Base-by-base conservation (phyloP, 129 eudicot genomes). In the Erigeron canadensis region DNA sequence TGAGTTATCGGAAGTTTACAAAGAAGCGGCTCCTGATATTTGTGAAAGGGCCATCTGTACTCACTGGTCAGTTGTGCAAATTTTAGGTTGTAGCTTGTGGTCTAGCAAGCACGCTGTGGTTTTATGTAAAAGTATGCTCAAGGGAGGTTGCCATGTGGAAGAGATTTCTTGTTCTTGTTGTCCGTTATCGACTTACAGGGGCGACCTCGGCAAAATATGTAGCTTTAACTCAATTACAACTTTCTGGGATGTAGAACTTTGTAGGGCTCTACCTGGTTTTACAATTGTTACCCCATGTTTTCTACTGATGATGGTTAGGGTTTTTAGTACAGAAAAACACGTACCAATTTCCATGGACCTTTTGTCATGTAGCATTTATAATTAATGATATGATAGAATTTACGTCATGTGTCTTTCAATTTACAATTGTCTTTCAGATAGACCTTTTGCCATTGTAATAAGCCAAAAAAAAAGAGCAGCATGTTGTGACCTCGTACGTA, bases 171-270 rank as follows among this genome's bases (percentile, higher is more conserved):
- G 42, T 55, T 65, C 7, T 22, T 50, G 43, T 65, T 55, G 61
- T 65, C 21, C 56, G 65, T 82, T 60, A 47, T 55, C 3, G 34
- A 3, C 34, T 28, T 28, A 28, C 34, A 55, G 12, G 69, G 81
- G 72, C 45, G 47, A 43, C 61, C 54, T 56, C 47, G 21, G 40
- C 67, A 8, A 18, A 34, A 38, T 63, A 63, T 74, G 85, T 22
- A 75, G 84, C 78, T 69, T 47, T 77, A 72, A 73, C 79, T 65
- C 16, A 61, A 73, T 65, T 76, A 74, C 83, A 76, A 55, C 17
- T 45, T 54, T 19, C 9, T 13, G 34, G 65, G 73, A 71, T 42
- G 63, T 67, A 59, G 70, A 72, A 56, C 12, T 74, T 74, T 78
- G 56, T 72, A 76, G 68, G 65, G 70, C 59, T 21, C 75, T 68